These are phyloP conservation scores for Candida insectorum DNA, from an alignment of 805 yeast species.

Conservation along the genomic window DNA sequence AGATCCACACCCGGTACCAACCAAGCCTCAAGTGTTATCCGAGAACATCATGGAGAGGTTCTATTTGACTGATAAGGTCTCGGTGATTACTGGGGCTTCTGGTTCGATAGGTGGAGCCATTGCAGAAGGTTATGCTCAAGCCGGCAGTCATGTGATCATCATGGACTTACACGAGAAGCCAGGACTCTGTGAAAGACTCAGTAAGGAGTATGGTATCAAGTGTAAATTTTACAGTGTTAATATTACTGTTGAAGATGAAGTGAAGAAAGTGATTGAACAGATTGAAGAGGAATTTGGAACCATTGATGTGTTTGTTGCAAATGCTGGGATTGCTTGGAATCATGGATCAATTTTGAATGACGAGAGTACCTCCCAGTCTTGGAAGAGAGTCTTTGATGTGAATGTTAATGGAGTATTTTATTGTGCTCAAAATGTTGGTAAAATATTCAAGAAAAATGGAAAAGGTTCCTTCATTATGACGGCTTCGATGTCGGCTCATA, in stretches of 20 bases:
- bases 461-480: conserved; percentile 33
- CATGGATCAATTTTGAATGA: conserved; percentile 21
- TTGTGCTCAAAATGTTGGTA: conserved; percentile 26
- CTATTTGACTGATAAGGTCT: conserved; percentile 18
- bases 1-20: no score
- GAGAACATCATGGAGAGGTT: conserved; percentile 10
- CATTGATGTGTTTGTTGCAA: conserved; percentile 26
- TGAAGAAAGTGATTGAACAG: conserved; percentile 15
- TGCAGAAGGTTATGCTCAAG: conserved; percentile 22
- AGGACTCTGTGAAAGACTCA: conserved; percentile 17
- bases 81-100: conserved; percentile 25
- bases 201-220: conserved; percentile 19
- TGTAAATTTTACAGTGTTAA: conserved; percentile 22
- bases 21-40: neutral
- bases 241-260: conserved; percentile 20
- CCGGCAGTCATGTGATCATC: conserved; percentile 22
- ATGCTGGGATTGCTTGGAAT: conserved; percentile 30
- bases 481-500: conserved; percentile 37
- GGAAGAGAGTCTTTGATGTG: conserved; percentile 24
- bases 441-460: conserved; percentile 19
- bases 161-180: conserved; percentile 20
- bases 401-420: conserved; percentile 27
- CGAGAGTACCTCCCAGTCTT: conserved; percentile 18
- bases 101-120: conserved; percentile 26
- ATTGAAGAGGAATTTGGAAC: conserved; percentile 23